Base-by-base conservation (phyloP, 805 yeast genomes). In the Kazachstania psychrophila region DNA sequence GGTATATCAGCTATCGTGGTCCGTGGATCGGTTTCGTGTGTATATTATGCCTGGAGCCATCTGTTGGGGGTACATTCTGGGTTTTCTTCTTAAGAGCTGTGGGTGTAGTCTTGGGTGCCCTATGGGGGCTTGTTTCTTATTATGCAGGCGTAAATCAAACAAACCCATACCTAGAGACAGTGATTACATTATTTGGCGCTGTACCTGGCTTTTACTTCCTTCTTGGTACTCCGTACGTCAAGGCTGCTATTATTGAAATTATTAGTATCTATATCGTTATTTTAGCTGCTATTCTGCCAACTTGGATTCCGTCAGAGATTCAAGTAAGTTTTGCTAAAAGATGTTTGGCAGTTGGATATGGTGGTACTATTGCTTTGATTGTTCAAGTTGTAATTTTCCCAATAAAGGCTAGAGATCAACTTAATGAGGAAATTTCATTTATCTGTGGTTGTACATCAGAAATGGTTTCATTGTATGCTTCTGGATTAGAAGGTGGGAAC, bases 1-100 rank as follows among this genome's bases (percentile, higher is more conserved):
- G 76, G 76, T 71, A 69, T 42, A 52, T 52, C n/a, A 60, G 62
- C 13, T 60, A 64, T 23, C 61, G 69, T 41, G 76, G 75, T 28
- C 54, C 70, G 1, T 72, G 77, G 77, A 64, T 69, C 6, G 76
- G 75, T 19, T 72, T 72, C 56, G 72, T 70, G 5, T 70, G 73
- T 42, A 66, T 67, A 23, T 47, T 72, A 31, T 69, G 68, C 17
- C 38, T 70, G 19, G 77, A 72, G 42, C 70, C 73, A 0, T 67
- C 72, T 5, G 63, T 71, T 12, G 77, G 77, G 11, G 69, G 65
- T 13, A 69, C 76, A 1, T 62, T 69, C 33, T 67, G 64, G 58
- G 68, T 67, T 4, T 66, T 68, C 42, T 61, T 70, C 33, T 44
- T 69, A 1, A 62, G 77, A 47, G 65, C 65, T 9, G 64, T 69